Conservation (phyloP, 176 grass and related monocot genomes). For the Oryza australiensis region DNA sequence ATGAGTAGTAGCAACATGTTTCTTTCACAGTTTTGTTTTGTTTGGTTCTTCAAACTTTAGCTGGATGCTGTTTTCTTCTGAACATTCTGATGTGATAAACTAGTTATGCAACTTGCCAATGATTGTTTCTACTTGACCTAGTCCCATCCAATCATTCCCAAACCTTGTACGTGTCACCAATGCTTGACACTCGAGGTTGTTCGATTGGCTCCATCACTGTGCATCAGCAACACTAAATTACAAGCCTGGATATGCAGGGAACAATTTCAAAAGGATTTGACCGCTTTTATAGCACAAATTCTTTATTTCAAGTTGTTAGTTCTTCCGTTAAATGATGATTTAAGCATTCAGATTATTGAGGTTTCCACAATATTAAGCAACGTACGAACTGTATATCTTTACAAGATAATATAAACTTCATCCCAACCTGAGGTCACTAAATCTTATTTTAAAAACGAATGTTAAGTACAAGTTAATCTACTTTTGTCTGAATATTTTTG, state of each 20-base stretch:
- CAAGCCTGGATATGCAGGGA: background rate
- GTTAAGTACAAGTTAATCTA: background rate
- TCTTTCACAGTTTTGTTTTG: background rate
- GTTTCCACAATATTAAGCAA: background rate
- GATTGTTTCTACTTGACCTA: slow-evolving; percentile 21
- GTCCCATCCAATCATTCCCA: slow-evolving; percentile 13
- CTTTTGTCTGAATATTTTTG: background rate
- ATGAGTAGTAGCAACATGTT: background rate
- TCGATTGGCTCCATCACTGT: slow-evolving; percentile 21
- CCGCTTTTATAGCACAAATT: background rate
- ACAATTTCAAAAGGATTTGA: slow-evolving; percentile 23
- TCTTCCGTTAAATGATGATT: background rate
- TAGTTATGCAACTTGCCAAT: slow-evolving; percentile 29
- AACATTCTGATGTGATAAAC: slow-evolving; percentile 43
- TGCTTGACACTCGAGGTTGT: slow-evolving; percentile 28
- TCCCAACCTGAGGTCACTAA: background rate
- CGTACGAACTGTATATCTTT: background rate
- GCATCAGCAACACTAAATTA: slow-evolving; percentile 24
- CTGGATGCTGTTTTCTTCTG: background rate
- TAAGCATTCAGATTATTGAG: background rate
- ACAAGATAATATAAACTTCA: background rate
- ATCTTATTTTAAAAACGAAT: background rate
- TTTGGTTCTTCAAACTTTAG: background rate
- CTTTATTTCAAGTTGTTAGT: slow-evolving; percentile 4
- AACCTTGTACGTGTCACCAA: slow-evolving; percentile 25